Conservation (phyloP, 2,329 filamentous ascomycete species). For the Penicillium digitatum region DNA sequence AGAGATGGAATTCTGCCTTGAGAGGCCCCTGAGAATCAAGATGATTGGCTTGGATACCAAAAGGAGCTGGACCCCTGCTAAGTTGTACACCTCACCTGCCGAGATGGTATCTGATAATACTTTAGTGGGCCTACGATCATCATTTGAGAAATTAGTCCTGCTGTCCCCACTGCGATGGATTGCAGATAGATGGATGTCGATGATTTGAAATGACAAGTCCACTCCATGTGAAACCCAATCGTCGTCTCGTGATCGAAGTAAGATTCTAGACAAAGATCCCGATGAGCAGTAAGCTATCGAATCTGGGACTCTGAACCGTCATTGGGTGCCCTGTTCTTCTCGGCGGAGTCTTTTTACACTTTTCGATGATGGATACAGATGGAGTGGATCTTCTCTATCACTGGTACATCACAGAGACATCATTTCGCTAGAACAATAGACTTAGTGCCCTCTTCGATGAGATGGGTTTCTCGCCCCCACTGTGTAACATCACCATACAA, state of each 20-base stretch:
- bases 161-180: not conserved
- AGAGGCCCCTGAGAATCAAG: not conserved
- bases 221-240: too few species aligned
- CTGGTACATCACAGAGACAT: too few species aligned
- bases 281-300: not conserved
- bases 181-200: not conserved
- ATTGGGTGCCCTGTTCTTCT: not conserved
- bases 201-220: not conserved
- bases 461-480: too few species aligned
- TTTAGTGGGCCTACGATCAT: not conserved
- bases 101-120: not conserved
- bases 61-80: not conserved
- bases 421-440: not conserved
- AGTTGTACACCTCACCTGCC: not conserved
- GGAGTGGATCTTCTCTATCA: not conserved
- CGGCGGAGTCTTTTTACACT: not conserved
- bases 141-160: not conserved
- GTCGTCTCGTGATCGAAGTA: not conserved
- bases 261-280: not conserved
- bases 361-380: not conserved
- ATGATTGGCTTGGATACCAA: not conserved
- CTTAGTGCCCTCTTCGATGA: too few species aligned
- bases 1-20: not conserved
- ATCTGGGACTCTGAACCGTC: not conserved
- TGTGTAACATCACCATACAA: not conserved